Conservation (phyloP, 2,329 filamentous ascomycete species). For the Botryotinia convoluta region DNA sequence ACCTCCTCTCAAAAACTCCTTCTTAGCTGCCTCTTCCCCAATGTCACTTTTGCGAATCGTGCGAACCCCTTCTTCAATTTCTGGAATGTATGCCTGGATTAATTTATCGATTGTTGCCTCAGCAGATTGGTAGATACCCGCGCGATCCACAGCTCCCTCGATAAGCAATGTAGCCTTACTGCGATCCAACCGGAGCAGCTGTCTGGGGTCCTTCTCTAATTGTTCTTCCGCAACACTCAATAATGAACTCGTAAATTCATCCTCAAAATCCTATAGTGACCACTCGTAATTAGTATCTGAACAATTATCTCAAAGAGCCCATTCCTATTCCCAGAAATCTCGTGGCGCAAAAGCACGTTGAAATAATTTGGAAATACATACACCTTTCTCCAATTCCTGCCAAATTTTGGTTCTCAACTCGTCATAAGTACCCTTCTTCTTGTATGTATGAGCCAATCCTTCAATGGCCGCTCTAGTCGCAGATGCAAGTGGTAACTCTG, state of each 20-base stretch:
- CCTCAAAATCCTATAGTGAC: constrained; percentile 61
- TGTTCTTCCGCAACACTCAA: constrained; percentile 70
- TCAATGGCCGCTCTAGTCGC: constrained; percentile 73
- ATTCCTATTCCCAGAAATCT: background rate
- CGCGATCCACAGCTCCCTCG: constrained; percentile 74
- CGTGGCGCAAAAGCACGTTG: background rate
- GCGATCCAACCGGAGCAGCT: constrained; percentile 70
- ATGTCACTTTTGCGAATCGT: constrained; percentile 66
- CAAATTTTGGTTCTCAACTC: constrained; percentile 72
- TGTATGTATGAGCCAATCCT: constrained; percentile 73
- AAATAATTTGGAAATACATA: constrained; percentile 40
- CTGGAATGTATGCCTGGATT: constrained; percentile 59
- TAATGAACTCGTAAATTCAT: constrained; percentile 62
- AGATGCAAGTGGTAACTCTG: constrained; percentile 70
- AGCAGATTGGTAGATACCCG: constrained; percentile 70
- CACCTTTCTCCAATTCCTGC: constrained; percentile 69
- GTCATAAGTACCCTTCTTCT: constrained; percentile 84
- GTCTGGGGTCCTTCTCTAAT: constrained; percentile 69
- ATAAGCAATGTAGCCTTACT: constrained; percentile 72
- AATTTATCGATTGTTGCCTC: constrained; percentile 65
- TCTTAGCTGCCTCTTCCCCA: constrained; percentile 64
- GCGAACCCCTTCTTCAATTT: constrained; percentile 68
- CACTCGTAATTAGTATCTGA: constrained; percentile 13
- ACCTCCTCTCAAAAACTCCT: constrained; percentile 61
- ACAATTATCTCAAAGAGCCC: background rate